A percentile compares a stretch with the other conserved stretches of the same genome.
Conservation (phyloP, 768 basidiomycete genomes). For the Coprinopsis strossmayeri region DNA sequence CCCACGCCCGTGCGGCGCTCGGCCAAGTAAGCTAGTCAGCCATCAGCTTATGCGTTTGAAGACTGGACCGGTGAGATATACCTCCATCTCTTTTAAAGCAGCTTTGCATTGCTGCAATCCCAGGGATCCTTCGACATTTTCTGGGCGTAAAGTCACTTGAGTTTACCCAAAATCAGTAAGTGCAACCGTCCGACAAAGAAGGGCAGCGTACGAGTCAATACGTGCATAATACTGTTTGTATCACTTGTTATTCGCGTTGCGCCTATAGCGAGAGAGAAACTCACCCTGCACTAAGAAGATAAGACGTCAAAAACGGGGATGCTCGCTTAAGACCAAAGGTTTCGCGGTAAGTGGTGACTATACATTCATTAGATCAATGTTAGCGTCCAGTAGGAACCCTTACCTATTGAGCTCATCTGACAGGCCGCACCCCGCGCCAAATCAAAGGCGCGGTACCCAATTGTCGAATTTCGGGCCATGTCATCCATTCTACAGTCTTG, state of each 20-base stretch:
- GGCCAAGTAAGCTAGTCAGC: conserved; percentile 58
- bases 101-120: conserved; percentile 59
- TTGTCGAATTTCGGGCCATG: conserved; percentile 37
- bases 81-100: conserved; percentile 64
- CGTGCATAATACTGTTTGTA: conserved; percentile 69
- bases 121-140: conserved; percentile 61
- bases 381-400: conserved; percentile 9
- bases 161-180: conserved; percentile 13
- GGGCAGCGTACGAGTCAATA: conserved; percentile 52
- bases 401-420: conserved; percentile 63
- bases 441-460: conserved; percentile 65
- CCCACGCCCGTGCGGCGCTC: conserved; percentile 58
- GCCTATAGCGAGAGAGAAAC: conserved; percentile 19
- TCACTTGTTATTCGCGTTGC: conserved; percentile 11
- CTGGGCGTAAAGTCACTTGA: conserved; percentile 65
- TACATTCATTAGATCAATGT: too few species aligned
- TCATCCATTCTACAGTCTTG: conserved; percentile 32
- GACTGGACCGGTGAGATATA: too few species aligned
- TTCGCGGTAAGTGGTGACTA: conserved; percentile 56
- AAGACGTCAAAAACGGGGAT: conserved; percentile 63
- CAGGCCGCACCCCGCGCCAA: conserved; percentile 68
- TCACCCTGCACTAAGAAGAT: conserved; percentile 67
- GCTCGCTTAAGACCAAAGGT: conserved; percentile 53
- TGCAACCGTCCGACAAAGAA: conserved; percentile 4
- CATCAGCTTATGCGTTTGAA: conserved; percentile 6